Evolutionary conservation across 2,329 filamentous ascomycete genomes (phyloP).

Genomic region (Westerdykella ornata): DNA sequence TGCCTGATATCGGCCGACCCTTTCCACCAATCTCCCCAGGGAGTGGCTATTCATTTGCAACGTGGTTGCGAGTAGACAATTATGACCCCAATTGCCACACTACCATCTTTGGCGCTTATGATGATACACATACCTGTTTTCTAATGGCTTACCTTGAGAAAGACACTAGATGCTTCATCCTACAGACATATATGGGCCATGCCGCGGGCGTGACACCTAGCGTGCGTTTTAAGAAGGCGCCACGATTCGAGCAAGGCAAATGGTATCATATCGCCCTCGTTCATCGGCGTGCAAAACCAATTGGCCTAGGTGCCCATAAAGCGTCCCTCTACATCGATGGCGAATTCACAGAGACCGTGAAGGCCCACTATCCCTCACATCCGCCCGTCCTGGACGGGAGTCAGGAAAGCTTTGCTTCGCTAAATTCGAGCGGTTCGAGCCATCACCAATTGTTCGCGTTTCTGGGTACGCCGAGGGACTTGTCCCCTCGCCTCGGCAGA

Average conservation of each 20-base stretch:
- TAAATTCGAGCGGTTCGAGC: slow-evolving; percentile 50
- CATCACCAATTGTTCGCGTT: slow-evolving; percentile 79
- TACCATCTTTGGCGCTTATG: slow-evolving; percentile 92
- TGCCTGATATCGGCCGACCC: slow-evolving; percentile 72
- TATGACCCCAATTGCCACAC: slow-evolving; percentile 85
- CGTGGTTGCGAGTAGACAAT: slow-evolving; percentile 81
- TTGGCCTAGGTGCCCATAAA: slow-evolving; percentile 64
- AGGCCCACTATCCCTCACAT: slow-evolving; percentile 75
- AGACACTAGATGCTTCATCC: slow-evolving; percentile 86
- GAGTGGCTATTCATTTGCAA: slow-evolving; percentile 79
- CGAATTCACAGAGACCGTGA: slow-evolving; percentile 86
- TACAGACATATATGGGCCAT: slow-evolving; percentile 89
- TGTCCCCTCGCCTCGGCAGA: slow-evolving; percentile 68
- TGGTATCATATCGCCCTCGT: slow-evolving; percentile 96
- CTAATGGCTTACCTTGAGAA: slow-evolving; percentile 88
- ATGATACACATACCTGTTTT: slow-evolving; percentile 87
- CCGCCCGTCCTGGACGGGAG: slow-evolving; percentile 59
- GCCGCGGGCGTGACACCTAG: slow-evolving; percentile 61
- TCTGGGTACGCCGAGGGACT: slow-evolving; percentile 81
- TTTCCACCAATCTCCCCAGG: slow-evolving; percentile 73
- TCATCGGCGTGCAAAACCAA: slow-evolving; percentile 64
- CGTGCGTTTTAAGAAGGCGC: slow-evolving; percentile 87
- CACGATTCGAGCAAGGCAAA: slow-evolving; percentile 63
- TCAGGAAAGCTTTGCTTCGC: slow-evolving; percentile 63
- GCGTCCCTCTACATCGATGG: slow-evolving; percentile 88